Evolutionary conservation across 805 yeast genomes (phyloP).

Genomic region (Candida manassasensis): DNA sequence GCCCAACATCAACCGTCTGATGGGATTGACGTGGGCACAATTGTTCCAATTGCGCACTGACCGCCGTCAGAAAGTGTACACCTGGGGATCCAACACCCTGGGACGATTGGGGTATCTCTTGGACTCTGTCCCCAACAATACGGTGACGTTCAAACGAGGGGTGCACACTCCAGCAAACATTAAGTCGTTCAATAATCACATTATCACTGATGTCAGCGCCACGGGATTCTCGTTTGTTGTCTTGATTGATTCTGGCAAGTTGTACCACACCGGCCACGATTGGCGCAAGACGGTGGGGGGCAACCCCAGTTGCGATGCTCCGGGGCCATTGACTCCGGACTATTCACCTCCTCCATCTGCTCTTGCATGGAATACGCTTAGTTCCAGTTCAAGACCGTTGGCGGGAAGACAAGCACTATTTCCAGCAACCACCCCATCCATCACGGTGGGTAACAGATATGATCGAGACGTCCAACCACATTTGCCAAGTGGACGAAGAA

Average conservation of each 20-base stretch:
- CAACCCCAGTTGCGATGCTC: constrained; percentile 14
- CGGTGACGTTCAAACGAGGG: constrained; percentile 17
- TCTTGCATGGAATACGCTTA: constrained; percentile 6
- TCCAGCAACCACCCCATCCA: constrained; percentile 2
- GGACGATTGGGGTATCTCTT: constrained; percentile 46
- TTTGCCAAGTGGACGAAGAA: constrained; percentile 10
- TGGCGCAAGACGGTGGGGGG: constrained; percentile 14
- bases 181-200: constrained; percentile 26
- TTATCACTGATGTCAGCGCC: constrained; percentile 47
- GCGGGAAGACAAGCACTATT: constrained; percentile 5
- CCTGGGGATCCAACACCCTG: constrained; percentile 46
- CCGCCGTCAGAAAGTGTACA: constrained; percentile 32
- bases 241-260: constrained; percentile 49
- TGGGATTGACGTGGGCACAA: constrained; percentile 47
- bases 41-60: constrained; percentile 37
- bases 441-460: constrained; percentile 5
- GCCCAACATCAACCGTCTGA: constrained; percentile 29
- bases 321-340: constrained; percentile 25
- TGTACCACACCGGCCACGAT: constrained; percentile 48
- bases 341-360: constrained; percentile 14
- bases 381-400: neutral
- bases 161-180: constrained; percentile 38
- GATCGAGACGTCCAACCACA: constrained; percentile 6
- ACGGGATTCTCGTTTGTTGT: constrained; percentile 66
- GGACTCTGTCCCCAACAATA: constrained; percentile 19